Base-by-base conservation (phyloP, 805 yeast species). In the Metschnikowia cubensis region DNA sequence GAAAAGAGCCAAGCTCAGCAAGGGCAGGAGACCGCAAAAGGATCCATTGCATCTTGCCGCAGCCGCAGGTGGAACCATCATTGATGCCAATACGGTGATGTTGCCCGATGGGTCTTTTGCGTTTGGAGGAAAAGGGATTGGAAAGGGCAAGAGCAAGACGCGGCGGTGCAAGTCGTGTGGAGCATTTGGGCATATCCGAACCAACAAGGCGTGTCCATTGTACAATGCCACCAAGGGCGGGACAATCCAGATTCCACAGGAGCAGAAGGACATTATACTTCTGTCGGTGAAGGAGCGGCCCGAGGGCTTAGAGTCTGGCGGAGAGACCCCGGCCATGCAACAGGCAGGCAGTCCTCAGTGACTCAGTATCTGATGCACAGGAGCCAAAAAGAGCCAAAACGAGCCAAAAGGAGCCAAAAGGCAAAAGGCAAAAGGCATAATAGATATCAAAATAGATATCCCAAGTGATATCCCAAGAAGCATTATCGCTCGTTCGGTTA, bases 131-230 rank as follows among this genome's bases (percentile, higher is more conserved):
- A 84, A 82, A 57, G 87, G 87, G 21, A 80, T 80, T 38, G 89
- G 88, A 31, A 85, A 85, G 59, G 87, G 87, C 32, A 84, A 84
- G 59, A 76, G 84, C 31, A 83, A 82, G 4, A 84, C 86, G 7
- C 76, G 99, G 64, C 82, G 89, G 62, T 92, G 99, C 70, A 91
- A 95, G 3, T 85, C 94, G 0, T 92, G 99, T 76, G 98, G 98
- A 20, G 94, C 92, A 11, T 77, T 87, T 55, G 99, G 98, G 0
- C 99, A 92, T 66, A 92, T 92, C 54, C 80, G 94, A 64, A 92
- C 99, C 2, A 90, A 89, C 65, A 86, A 85, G 61, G 73, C 92
- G 1, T 92, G 99, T 70, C 99, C 98, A 14, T 77, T 90, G 79
- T 92, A 87, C 64, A 50, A 56, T 31, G 68, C 68, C 47, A 66